Base-by-base conservation (phyloP, 176 grass and related monocot genomes). In the Carex scoparia region DNA sequence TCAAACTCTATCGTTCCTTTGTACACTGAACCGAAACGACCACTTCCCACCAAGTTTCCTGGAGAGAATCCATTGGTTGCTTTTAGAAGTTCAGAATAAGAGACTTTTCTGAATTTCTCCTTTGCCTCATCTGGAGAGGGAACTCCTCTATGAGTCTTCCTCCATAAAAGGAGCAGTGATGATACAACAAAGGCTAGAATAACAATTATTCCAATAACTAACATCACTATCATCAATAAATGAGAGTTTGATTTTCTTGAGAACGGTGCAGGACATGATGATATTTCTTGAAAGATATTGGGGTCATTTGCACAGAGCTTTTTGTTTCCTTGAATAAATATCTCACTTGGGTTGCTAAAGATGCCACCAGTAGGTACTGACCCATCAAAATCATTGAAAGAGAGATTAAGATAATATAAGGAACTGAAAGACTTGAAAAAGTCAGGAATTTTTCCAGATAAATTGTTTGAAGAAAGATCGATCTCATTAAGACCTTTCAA, bases 321-420 rank as follows among this genome's bases (percentile, higher is more conserved):
- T 1, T 8, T 1, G 54, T 94, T 94, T 46, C 89, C 89, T 18
- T 12, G 3, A 59, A 94, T 59, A 1, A 38, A 76, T 11, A 91
- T 57, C 1, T 33, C 84, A 7, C 31, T 86, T 44, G 49, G 10
- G 58, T 91, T 94, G 7, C 18, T 13, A 37, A 94, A 94, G 10
- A 90, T 30, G 4, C 87, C 88, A 18, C 30, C 16, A 7, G 23
- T 54, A 15, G 92, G 89, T 56, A 91, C 31, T 53, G 87, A 76
- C 1, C 92, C 92, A 30, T 48, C 46, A 10, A 94, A 44, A 87
- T 71, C 67, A 31, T 94, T 91, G 84, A 86, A 91, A 7, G 92
- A 91, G 3, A 94, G 2, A 37, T 94, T 86, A 32, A 94, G 54
- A 16, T 38, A 51, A 15, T 81, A 6, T 60, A 94, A 79, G 37